These are phyloP conservation scores for Prinsepia uniflora DNA, from an alignment of 306 rosid species.

Conservation along the genomic window DNA sequence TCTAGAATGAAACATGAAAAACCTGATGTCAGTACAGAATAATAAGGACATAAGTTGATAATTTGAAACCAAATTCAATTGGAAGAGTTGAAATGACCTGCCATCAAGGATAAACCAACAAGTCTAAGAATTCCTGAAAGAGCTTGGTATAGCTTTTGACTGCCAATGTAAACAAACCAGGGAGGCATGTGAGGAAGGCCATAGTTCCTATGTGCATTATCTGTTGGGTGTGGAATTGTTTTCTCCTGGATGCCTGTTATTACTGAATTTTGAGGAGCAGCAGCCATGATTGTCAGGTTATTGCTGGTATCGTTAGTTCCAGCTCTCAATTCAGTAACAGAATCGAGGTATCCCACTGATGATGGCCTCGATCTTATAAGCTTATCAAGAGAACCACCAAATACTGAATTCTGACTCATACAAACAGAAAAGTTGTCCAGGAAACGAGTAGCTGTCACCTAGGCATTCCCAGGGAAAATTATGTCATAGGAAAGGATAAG, in stretches of 20 bases:
- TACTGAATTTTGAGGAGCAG: conserved; percentile 40
- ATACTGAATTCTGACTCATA: conserved; percentile 72
- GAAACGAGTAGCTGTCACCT: conserved; percentile 76
- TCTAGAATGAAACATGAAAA: conserved; percentile 44
- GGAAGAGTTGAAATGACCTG: conserved; percentile 57
- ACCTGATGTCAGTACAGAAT: conserved; percentile 12
- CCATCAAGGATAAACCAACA: conserved; percentile 63
- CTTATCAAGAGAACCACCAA: conserved; percentile 71
- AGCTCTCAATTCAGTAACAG: conserved; percentile 73
- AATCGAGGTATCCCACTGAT: conserved; percentile 69
- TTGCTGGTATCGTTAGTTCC: conserved; percentile 43
- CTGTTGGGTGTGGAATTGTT: conserved; percentile 27
- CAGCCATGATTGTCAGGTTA: conserved; percentile 38
- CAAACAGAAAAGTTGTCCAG: conserved; percentile 73
- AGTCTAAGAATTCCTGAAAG: conserved; percentile 86
- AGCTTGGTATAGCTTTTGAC: conserved; percentile 59
- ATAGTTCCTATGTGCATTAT: conserved; percentile 33
- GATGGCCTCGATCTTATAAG: conserved; percentile 51
- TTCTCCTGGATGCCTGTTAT: conserved; percentile 41
- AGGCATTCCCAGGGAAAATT: conserved; percentile 22
- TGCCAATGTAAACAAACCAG: conserved; percentile 74
- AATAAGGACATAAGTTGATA: conserved; percentile 17
- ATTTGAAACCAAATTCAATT: conserved; percentile 1
- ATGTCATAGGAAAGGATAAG: conserved; percentile 10
- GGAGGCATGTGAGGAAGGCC: conserved; percentile 94